phyloP scores from a whole-genome alignment of 2,329 filamentous ascomycete species.

The Colletotrichum noveboracense region DNA sequence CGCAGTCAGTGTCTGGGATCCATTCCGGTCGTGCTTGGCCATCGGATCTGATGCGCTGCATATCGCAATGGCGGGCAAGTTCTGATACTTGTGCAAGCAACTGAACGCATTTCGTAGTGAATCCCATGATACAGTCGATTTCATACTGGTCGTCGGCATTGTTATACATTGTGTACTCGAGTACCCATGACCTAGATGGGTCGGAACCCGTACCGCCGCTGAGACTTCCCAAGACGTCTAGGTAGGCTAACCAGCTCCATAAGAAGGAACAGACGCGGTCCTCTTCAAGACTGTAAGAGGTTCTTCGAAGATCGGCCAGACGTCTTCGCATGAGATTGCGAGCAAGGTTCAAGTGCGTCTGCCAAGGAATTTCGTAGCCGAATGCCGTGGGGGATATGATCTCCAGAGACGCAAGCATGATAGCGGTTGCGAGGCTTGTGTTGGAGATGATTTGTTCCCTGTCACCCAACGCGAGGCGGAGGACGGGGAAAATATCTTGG shows the following conservation, averaged over 20 bases:
- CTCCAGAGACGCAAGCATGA: slow-evolving; percentile 84
- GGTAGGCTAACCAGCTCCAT: slow-evolving; percentile 82
- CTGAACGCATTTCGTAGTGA: slow-evolving; percentile 73
- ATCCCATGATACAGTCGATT: slow-evolving; percentile 83
- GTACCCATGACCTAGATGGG: slow-evolving; percentile 55
- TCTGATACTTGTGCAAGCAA: slow-evolving; percentile 76
- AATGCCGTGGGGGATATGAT: slow-evolving; percentile 85
- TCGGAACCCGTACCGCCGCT: slow-evolving; percentile 61
- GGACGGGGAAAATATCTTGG: slow-evolving; percentile 75
- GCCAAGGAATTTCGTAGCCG: slow-evolving; percentile 82
- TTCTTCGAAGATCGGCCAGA: slow-evolving; percentile 36
- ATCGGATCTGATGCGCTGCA: slow-evolving; percentile 62
- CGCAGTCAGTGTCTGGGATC: slow-evolving; percentile 60
- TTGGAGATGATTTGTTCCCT: slow-evolving; percentile 70
- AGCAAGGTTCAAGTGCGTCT: slow-evolving; percentile 77
- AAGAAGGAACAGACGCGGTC: slow-evolving; percentile 75
- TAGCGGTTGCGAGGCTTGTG: slow-evolving; percentile 78
- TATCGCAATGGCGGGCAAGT: slow-evolving; percentile 72
- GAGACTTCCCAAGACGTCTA: slow-evolving; percentile 79
- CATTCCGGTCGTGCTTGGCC: slow-evolving; percentile 48
- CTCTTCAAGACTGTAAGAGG: slow-evolving; percentile 47
- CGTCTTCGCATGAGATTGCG: slow-evolving; percentile 76
- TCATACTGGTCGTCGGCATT: slow-evolving; percentile 63
- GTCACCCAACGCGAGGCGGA: slow-evolving; percentile 70
- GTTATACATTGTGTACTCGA: slow-evolving; percentile 56